phyloP scores from a whole-genome alignment of 129 eudicot genomes.

The Flaveria trinervia region DNA sequence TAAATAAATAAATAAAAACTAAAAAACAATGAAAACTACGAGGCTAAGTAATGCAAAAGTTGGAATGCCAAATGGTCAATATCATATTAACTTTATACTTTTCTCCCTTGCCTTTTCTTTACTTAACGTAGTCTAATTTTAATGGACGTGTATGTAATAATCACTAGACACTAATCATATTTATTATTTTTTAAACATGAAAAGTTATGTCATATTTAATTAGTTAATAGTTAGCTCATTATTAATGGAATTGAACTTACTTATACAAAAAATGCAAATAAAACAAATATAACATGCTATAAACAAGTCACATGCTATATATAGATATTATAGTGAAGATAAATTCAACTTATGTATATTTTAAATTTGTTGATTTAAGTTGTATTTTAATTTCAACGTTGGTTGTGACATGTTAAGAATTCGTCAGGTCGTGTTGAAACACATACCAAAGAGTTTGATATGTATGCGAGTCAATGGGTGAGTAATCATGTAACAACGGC shows the following conservation, averaged over 20 bases:
- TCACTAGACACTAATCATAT: neutral
- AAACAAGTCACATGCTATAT: neutral
- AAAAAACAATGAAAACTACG: slow-evolving; percentile 34
- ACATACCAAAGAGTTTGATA: too few relatives aligned
- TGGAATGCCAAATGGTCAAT: slow-evolving; percentile 40
- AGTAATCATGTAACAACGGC: too few relatives aligned
- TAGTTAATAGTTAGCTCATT: neutral
- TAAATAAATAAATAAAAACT: neutral
- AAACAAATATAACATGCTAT: neutral
- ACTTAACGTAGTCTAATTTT: slow-evolving; percentile 32
- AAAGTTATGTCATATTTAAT: neutral
- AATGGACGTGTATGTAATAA: neutral
- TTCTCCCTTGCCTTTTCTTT: slow-evolving; percentile 27
- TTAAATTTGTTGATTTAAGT: neutral
- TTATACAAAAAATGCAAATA: neutral
- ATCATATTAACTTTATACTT: slow-evolving; percentile 35
- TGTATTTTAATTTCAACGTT: neutral
- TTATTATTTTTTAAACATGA: neutral
- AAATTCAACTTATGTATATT: neutral
- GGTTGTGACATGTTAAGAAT: too few relatives aligned
- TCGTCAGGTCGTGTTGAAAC: too few relatives aligned
- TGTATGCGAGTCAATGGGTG: too few relatives aligned
- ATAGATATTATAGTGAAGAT: neutral
- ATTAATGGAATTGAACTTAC: neutral
- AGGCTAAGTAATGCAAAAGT: slow-evolving; percentile 46